These are phyloP conservation scores for Hypoxylon sp. DNA, from an alignment of 2,329 filamentous ascomycete genomes.

Conservation along the genomic window DNA sequence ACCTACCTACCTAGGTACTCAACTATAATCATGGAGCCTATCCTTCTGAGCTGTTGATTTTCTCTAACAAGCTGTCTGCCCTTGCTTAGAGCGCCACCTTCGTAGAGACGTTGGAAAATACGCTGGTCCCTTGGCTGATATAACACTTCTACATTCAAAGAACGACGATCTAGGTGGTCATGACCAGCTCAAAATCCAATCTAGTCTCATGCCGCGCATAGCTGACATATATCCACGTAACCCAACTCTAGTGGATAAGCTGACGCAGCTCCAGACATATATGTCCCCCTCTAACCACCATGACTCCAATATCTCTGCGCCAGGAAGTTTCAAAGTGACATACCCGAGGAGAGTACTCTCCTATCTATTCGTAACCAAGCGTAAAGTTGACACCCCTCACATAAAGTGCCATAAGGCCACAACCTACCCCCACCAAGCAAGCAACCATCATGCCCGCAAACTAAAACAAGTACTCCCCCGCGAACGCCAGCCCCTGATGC, in stretches of 20 bases:
- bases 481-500: constrained; percentile 46
- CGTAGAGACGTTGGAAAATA: not conserved
- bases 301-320: not conserved
- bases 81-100: not conserved
- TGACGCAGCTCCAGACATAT: not conserved
- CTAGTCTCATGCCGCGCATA: not conserved
- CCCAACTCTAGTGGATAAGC: not conserved
- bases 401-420: not conserved
- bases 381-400: no score
- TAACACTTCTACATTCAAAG: not conserved
- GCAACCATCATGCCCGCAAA: not conserved
- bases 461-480: constrained; percentile 42
- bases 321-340: not conserved
- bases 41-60: not conserved
- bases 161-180: not conserved
- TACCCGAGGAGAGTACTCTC: no score
- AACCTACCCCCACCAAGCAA: not conserved
- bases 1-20: no score
- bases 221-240: not conserved
- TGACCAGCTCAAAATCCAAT: not conserved
- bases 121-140: not conserved
- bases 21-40: not conserved
- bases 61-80: not conserved
- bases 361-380: not conserved
- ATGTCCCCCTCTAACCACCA: not conserved